phyloP scores from a whole-genome alignment of 140 eudicot species.

The Ambrosia hybrid region DNA sequence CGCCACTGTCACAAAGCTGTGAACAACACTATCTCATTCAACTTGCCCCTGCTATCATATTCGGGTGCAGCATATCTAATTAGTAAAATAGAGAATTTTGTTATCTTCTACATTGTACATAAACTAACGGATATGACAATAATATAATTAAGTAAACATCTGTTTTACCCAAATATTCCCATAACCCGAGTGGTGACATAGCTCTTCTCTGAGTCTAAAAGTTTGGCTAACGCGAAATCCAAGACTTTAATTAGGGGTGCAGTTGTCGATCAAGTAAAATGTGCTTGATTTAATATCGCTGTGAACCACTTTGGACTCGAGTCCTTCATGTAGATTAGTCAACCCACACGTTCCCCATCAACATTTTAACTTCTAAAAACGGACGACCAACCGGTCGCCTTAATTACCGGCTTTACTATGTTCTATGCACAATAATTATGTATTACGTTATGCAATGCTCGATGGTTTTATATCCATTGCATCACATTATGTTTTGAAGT shows the following conservation, averaged over 20 bases:
- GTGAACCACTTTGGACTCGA: slow-evolving; percentile 94
- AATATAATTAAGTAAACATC: not conserved
- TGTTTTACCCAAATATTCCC: slow-evolving; percentile 88
- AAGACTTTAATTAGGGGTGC: slow-evolving; percentile 69
- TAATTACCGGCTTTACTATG: too few relatives aligned
- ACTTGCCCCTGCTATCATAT: slow-evolving; percentile 93
- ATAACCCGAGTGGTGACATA: slow-evolving; percentile 89
- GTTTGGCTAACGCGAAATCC: slow-evolving; percentile 89
- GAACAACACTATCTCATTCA: slow-evolving; percentile 85
- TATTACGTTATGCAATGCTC: too few relatives aligned
- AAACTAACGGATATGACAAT: not conserved
- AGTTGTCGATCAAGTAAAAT: slow-evolving; percentile 77
- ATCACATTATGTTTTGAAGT: too few relatives aligned
- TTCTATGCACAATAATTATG: too few relatives aligned
- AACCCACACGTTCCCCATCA: slow-evolving; percentile 51
- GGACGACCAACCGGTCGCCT: too few relatives aligned
- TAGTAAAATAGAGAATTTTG: slow-evolving; percentile 11
- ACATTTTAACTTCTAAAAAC: too few relatives aligned
- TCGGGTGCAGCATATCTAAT: slow-evolving; percentile 92
- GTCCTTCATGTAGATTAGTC: slow-evolving; percentile 95
- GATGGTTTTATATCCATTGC: too few relatives aligned
- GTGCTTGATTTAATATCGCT: slow-evolving; percentile 92
- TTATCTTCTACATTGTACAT: not conserved
- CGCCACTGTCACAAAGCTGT: slow-evolving; percentile 91
- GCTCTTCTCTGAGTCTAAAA: slow-evolving; percentile 75